Conservation (phyloP, 2,329 filamentous ascomycete genomes). For the Ophioceras dolichostomum region DNA sequence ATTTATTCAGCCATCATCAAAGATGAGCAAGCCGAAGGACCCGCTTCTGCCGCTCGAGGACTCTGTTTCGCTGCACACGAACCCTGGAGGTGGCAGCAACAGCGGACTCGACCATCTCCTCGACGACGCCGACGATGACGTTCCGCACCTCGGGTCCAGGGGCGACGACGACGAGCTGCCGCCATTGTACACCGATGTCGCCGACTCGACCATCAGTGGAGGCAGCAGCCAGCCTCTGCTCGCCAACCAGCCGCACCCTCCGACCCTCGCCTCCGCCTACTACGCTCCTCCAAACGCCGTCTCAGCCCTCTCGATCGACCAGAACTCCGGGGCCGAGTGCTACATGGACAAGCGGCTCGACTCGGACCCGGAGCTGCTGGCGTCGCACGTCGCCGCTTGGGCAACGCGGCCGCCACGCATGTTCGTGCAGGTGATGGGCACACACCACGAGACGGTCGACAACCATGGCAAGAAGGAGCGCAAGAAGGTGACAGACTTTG, state of each 20-base stretch:
- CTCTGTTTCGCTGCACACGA: slow-evolving; percentile 16
- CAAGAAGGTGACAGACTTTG: slow-evolving; percentile 42
- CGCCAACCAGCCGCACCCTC: slow-evolving; percentile 8
- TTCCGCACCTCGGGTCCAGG: slow-evolving; percentile 18
- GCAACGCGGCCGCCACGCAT: slow-evolving; percentile 38
- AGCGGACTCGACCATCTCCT: neutral
- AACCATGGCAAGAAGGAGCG: slow-evolving; percentile 33
- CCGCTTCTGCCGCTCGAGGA: slow-evolving; percentile 8
- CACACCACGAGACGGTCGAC: slow-evolving; percentile 33
- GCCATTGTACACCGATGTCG: slow-evolving; percentile 29
- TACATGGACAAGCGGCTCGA: slow-evolving; percentile 26
- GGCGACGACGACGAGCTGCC: slow-evolving; percentile 25
- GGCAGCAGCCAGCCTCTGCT: slow-evolving; percentile 14
- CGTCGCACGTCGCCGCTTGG: slow-evolving; percentile 13
- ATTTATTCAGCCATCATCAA: neutral
- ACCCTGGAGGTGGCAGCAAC: slow-evolving; percentile 3
- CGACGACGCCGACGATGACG: slow-evolving; percentile 22
- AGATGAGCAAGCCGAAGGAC: slow-evolving; percentile 14
- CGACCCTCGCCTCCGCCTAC: slow-evolving; percentile 7
- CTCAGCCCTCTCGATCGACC: slow-evolving; percentile 13
- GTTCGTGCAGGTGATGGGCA: slow-evolving; percentile 37
- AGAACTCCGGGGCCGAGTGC: slow-evolving; percentile 21
- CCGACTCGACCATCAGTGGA: slow-evolving; percentile 8
- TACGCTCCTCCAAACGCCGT: slow-evolving; percentile 3
- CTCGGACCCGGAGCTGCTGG: slow-evolving; percentile 2